phyloP scores from a whole-genome alignment of 768 basidiomycete species.

The Pleurotus tuoliensis region DNA sequence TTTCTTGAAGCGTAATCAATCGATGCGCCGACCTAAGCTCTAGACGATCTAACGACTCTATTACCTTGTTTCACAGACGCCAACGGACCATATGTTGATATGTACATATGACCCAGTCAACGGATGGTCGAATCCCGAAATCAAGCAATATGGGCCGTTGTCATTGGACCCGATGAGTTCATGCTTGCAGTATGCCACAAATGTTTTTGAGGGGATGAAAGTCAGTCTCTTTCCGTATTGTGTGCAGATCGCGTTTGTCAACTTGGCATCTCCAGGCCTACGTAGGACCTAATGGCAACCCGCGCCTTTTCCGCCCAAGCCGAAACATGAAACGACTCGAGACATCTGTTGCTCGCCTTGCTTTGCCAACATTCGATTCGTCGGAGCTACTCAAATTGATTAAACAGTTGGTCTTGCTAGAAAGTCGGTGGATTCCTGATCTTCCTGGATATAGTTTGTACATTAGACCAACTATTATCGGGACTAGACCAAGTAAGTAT shows the following conservation, averaged over 20 bases:
- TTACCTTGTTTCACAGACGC: constrained; percentile 32
- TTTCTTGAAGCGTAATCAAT: not conserved
- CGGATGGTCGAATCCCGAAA: constrained; percentile 72
- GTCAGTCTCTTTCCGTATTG: constrained; percentile 17
- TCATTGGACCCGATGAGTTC: constrained; percentile 65
- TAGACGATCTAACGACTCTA: not conserved
- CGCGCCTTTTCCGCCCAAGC: constrained; percentile 78
- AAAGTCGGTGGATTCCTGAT: constrained; percentile 83
- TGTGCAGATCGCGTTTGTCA: not conserved
- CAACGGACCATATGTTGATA: constrained; percentile 78
- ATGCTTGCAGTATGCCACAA: constrained; percentile 85
- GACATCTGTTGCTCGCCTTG: constrained; percentile 64
- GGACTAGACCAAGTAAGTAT: constrained; percentile 37
- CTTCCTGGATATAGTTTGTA: constrained; percentile 77
- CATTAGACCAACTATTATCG: constrained; percentile 77
- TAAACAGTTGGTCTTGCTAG: constrained; percentile 65
- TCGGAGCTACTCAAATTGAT: constrained; percentile 68
- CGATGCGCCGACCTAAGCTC: too few species aligned
- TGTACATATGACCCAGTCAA: constrained; percentile 54
- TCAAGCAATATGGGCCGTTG: constrained; percentile 71
- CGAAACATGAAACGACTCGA: constrained; percentile 82
- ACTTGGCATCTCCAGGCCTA: constrained; percentile 48
- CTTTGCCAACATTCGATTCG: constrained; percentile 76
- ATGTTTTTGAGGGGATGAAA: constrained; percentile 88
- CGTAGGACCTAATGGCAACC: constrained; percentile 63